Conservation (phyloP, 2,329 filamentous ascomycete species). For the Fonsecaea pedrosoi region DNA sequence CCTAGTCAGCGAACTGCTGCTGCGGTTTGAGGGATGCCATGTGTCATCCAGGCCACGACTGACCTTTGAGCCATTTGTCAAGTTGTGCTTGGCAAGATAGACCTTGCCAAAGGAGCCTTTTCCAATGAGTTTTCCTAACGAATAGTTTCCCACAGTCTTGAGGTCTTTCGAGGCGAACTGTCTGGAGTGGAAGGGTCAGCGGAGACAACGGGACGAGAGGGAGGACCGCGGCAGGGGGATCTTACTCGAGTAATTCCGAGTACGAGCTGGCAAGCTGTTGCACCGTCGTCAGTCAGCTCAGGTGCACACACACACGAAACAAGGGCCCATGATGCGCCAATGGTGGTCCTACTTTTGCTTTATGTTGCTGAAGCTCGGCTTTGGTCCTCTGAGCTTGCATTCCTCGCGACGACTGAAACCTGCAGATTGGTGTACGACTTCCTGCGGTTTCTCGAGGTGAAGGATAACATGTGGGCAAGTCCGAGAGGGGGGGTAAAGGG, state of each 20-base stretch:
- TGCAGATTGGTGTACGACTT: constrained; percentile 21
- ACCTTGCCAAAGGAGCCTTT: constrained; percentile 99
- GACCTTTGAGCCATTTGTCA: constrained; percentile 98
- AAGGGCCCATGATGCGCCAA: background rate
- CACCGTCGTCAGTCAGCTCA: constrained; percentile 34
- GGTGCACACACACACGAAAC: background rate
- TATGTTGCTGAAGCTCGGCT: constrained; percentile 65
- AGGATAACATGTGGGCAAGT: constrained; percentile 33
- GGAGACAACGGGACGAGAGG: constrained; percentile 17
- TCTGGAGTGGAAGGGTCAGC: constrained; percentile 56
- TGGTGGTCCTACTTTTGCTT: constrained; percentile 59
- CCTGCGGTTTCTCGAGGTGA: constrained; percentile 26
- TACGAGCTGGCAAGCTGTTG: constrained; percentile 92
- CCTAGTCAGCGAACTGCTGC: constrained; percentile 19
- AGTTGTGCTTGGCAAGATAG: constrained; percentile 93
- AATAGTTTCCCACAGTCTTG: constrained; percentile 92
- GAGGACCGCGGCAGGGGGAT: constrained; percentile 46
- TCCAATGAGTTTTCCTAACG: constrained; percentile 86
- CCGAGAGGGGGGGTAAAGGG: background rate
- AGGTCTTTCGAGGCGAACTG: constrained; percentile 94
- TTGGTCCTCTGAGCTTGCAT: constrained; percentile 57
- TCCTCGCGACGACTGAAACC: constrained; percentile 28
- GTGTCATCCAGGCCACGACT: constrained; percentile 38
- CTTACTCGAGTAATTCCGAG: constrained; percentile 89
- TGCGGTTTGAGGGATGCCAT: constrained; percentile 1